A percentile compares a stretch with the other conserved stretches of the same genome.
phyloP scores from a whole-genome alignment of 2,329 filamentous ascomycete species.

The Rutstroemia sp. region DNA sequence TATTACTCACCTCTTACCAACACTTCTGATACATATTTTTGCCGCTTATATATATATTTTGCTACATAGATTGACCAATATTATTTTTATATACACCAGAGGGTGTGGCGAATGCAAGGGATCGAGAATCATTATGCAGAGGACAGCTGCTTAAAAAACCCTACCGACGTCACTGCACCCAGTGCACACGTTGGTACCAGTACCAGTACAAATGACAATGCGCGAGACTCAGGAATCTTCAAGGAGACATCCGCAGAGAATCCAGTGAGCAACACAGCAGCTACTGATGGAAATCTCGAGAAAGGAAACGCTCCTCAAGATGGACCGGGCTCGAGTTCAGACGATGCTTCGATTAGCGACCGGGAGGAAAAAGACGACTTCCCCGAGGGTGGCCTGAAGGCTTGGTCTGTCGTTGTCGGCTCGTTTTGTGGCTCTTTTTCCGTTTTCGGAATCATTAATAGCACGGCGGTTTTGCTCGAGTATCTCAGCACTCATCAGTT shows the following conservation, averaged over 20 bases:
- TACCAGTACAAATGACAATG: neutral
- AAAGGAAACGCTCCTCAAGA: conserved; percentile 10
- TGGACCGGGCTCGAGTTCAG: conserved; percentile 10
- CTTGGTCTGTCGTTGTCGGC: conserved; percentile 61
- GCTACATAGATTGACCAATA: too few relatives aligned
- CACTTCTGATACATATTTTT: too few relatives aligned
- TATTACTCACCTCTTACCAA: too few relatives aligned
- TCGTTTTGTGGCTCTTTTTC: conserved; percentile 56
- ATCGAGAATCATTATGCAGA: conserved; percentile 5
- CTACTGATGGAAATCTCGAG: conserved; percentile 1
- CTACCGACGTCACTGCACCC: neutral
- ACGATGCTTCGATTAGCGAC: conserved; percentile 10
- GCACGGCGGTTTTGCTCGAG: conserved; percentile 38
- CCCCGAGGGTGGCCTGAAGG: conserved; percentile 57
- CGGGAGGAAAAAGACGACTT: conserved; percentile 36
- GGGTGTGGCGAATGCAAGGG: conserved; percentile 6
- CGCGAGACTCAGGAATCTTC: neutral
- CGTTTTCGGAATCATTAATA: conserved; percentile 56
- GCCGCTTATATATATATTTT: too few relatives aligned
- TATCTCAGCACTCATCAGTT: conserved; percentile 57
- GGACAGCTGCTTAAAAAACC: conserved; percentile 12
- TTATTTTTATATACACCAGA: neutral
- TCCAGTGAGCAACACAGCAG: neutral
- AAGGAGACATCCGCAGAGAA: neutral
- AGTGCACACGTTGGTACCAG: neutral